Conservation (phyloP, 192 early-diverging fungal genomes). For the Neocallimastix lanati region DNA sequence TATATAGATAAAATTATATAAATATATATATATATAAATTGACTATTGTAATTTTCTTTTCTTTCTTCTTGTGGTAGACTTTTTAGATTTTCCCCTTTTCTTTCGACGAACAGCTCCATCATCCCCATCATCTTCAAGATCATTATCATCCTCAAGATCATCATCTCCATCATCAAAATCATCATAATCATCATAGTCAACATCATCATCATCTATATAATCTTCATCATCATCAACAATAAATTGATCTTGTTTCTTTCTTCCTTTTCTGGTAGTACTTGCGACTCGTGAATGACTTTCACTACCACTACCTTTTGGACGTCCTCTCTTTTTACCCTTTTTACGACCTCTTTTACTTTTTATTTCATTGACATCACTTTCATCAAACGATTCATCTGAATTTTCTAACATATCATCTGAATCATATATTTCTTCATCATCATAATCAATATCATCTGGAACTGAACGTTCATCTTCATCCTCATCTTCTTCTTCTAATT, state of each 20-base stretch:
- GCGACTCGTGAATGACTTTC: not conserved
- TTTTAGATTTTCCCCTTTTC: not conserved
- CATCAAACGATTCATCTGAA: not conserved
- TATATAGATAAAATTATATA: no score
- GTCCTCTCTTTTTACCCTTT: not conserved
- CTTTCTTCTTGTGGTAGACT: not conserved
- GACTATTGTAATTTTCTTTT: not conserved
- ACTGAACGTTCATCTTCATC: not conserved
- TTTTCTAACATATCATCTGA: not conserved
- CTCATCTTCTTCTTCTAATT: not conserved
- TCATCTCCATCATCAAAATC: not conserved
- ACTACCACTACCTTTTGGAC: not conserved
- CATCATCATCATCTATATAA: not conserved
- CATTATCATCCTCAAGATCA: not conserved
- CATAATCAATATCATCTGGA: not conserved
- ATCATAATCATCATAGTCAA: not conserved
- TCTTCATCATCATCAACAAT: not conserved
- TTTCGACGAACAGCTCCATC: not conserved
- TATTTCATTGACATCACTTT: not conserved
- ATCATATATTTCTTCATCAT: not conserved
- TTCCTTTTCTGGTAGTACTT: not conserved
- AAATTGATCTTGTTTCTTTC: not conserved
- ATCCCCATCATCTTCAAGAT: not conserved
- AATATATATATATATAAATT: no score
- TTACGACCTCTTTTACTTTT: not conserved